Conservation (phyloP, 306 rosid species). For the Cercis canadensis region DNA sequence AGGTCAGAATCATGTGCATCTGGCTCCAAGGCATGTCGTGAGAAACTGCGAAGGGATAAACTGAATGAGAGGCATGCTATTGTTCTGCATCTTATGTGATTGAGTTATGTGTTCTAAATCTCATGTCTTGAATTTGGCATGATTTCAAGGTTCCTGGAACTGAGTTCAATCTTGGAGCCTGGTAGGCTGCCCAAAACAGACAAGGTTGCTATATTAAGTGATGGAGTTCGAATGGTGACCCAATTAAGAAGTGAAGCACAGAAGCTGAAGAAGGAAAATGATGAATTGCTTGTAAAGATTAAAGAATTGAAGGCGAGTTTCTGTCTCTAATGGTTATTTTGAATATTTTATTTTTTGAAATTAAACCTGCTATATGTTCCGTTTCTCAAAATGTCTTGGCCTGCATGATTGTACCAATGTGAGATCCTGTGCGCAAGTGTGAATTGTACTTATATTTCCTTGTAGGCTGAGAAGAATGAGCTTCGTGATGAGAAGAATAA, state of each 20-base stretch:
- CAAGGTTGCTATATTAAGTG: constrained; percentile 75
- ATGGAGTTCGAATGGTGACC: constrained; percentile 66
- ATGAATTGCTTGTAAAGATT: constrained; percentile 61
- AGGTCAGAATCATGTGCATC: constrained; percentile 62
- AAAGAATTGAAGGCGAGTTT: constrained; percentile 77
- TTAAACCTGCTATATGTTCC: constrained; percentile 1
- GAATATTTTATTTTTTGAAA: background rate
- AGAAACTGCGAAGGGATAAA: constrained; percentile 87
- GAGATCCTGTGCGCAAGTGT: background rate
- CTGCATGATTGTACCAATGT: background rate
- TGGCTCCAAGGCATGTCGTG: constrained; percentile 86
- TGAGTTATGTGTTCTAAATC: constrained; percentile 41
- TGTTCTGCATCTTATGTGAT: constrained; percentile 37
- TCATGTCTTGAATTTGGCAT: constrained; percentile 47
- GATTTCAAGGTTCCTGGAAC: constrained; percentile 76
- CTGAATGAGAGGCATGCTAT: constrained; percentile 84
- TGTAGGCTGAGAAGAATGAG: constrained; percentile 91
- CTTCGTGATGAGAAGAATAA: constrained; percentile 92
- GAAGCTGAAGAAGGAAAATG: constrained; percentile 67
- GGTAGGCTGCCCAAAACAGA: constrained; percentile 81
- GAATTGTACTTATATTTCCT: constrained; percentile 29
- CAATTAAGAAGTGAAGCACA: constrained; percentile 71
- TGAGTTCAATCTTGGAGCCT: constrained; percentile 83
- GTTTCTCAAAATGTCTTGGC: background rate
- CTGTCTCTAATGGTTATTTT: constrained; percentile 11